Conservation (phyloP, 495 filamentous ascomycete genomes). For the Pyrenopolyporus hunteri region DNA sequence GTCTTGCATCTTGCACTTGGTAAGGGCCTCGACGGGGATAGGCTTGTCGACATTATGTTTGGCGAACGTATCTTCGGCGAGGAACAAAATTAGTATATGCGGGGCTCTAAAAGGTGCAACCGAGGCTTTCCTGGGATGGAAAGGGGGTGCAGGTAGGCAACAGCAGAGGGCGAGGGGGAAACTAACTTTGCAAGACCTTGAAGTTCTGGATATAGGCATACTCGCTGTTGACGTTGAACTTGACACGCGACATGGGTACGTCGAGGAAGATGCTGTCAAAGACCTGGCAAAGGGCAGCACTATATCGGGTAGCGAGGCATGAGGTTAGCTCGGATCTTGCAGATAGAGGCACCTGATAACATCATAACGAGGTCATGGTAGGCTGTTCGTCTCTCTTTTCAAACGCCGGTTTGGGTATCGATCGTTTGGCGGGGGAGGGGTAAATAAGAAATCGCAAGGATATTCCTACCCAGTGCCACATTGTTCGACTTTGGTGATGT, state of each 20-base stretch:
- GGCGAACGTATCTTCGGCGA: constrained; percentile 72
- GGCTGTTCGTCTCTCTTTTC: background rate
- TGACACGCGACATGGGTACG: constrained; percentile 94
- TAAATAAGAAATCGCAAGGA: constrained; percentile 41
- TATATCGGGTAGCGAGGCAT: constrained; percentile 45
- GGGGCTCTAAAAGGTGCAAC: background rate
- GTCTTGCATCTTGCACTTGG: constrained; percentile 99
- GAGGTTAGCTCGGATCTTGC: constrained; percentile 27
- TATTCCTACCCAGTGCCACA: constrained; percentile 91
- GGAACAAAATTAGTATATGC: constrained; percentile 31
- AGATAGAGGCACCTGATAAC: background rate
- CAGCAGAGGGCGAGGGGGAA: background rate
- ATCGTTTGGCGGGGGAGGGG: constrained; percentile 44
- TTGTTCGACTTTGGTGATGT: constrained; percentile 98
- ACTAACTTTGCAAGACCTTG: constrained; percentile 92
- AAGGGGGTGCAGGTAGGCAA: background rate
- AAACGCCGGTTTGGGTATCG: background rate
- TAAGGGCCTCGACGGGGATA: constrained; percentile 83
- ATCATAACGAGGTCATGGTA: constrained; percentile 8
- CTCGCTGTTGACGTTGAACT: constrained; percentile 97
- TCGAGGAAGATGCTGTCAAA: constrained; percentile 98
- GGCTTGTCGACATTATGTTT: constrained; percentile 84
- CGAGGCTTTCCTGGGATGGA: background rate
- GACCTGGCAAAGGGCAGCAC: constrained; percentile 93
- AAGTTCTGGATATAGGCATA: constrained; percentile 98